Percentiles rank a stretch among this genome's conserved stretches.
Conservation (phyloP, 2,329 filamentous ascomycete genomes). For the Fusarium sp. region DNA sequence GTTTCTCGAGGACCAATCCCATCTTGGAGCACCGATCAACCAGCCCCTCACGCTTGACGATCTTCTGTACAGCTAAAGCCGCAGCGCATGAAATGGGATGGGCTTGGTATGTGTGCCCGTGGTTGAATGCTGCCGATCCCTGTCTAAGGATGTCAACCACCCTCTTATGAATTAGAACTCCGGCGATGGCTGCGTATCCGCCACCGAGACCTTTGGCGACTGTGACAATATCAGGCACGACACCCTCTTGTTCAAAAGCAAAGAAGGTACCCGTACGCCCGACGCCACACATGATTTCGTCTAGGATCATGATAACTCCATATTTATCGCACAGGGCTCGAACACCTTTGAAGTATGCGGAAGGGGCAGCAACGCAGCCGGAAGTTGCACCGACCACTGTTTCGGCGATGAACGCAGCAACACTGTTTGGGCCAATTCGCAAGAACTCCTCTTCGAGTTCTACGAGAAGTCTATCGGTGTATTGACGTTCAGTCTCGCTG, state of each 20-base stretch:
- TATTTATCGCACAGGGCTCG: constrained; percentile 63
- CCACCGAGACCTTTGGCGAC: constrained; percentile 66
- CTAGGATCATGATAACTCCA: constrained; percentile 69
- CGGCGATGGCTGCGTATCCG: constrained; percentile 69
- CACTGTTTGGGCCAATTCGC: not conserved
- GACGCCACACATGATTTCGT: constrained; percentile 71
- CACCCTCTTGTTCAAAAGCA: constrained; percentile 62
- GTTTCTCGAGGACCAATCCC: constrained; percentile 54
- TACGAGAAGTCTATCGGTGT: not conserved
- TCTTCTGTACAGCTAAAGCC: constrained; percentile 71
- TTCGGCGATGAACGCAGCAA: constrained; percentile 69
- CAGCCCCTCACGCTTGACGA: constrained; percentile 69
- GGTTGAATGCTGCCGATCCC: constrained; percentile 56
- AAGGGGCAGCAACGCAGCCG: constrained; percentile 52
- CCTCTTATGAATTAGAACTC: constrained; percentile 66
- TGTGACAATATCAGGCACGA: constrained; percentile 41
- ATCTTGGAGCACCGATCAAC: constrained; percentile 69
- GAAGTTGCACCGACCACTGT: constrained; percentile 67
- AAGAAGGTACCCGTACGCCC: constrained; percentile 70
- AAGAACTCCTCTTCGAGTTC: constrained; percentile 20
- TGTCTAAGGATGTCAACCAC: constrained; percentile 61
- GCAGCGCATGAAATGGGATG: constrained; percentile 71
- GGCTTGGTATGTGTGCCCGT: constrained; percentile 74
- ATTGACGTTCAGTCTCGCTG: not conserved
- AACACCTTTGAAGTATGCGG: constrained; percentile 34